Evolutionary conservation across 2,329 filamentous ascomycete species (phyloP).

Genomic region (Colletotrichum sp.): DNA sequence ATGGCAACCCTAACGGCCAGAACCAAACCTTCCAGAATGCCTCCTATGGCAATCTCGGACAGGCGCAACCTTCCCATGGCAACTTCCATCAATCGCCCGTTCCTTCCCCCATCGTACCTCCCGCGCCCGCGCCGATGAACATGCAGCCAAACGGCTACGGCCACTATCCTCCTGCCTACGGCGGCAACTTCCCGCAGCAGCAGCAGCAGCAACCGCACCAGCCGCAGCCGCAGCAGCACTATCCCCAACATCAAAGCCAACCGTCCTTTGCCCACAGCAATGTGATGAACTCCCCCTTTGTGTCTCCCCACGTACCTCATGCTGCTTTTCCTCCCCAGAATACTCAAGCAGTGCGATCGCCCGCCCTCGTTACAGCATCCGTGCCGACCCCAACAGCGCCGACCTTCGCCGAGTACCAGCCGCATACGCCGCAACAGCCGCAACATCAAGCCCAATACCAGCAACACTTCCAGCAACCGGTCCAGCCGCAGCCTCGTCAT

Average conservation of each 20-base stretch:
- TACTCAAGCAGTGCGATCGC: not conserved
- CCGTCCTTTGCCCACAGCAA: conserved; percentile 4
- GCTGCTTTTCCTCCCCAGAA: conserved; percentile 8
- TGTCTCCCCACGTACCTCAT: conserved; percentile 9
- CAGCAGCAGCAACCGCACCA: conserved; percentile 29
- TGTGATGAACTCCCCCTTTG: conserved; percentile 8
- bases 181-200: conserved; percentile 28
- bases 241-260: conserved; percentile 3
- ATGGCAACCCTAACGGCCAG: conserved; percentile 22
- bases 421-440: conserved; percentile 10
- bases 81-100: conserved; percentile 30
- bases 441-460: conserved; percentile 18
- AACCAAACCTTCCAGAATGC: conserved; percentile 22
- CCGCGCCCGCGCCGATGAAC: conserved; percentile 27
- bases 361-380: conserved; percentile 2
- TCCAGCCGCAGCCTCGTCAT: not conserved
- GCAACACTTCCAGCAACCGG: conserved; percentile 13
- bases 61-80: conserved; percentile 30
- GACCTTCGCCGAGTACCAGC: conserved; percentile 5
- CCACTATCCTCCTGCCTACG: conserved; percentile 22
- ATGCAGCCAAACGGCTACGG: conserved; percentile 17
- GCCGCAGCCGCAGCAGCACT: conserved; percentile 12
- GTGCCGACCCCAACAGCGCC: not conserved
- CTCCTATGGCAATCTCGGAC: conserved; percentile 22
- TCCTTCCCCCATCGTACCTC: conserved; percentile 27